Conservation (phyloP, 139 green algal genomes). For the Chara braunii region DNA sequence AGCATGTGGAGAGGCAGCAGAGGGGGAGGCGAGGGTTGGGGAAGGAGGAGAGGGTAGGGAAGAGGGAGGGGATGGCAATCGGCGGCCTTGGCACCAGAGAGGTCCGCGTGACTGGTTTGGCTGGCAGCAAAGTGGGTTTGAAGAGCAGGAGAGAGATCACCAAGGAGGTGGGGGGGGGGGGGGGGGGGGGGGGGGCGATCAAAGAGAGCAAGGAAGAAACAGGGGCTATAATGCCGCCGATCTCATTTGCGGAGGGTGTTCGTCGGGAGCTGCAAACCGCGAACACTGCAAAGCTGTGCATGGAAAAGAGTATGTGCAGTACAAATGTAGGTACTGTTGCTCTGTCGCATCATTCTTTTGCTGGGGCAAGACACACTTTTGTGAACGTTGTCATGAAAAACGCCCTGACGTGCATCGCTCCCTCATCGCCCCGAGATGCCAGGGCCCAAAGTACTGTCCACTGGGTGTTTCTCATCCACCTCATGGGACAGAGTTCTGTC, state of each 20-base stretch:
- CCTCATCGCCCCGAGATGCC: constrained; percentile 6
- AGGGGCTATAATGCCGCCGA: too few species aligned
- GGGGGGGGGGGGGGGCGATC: too few species aligned
- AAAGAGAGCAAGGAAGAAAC: too few species aligned
- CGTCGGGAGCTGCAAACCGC: background rate
- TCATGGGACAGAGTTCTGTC: constrained; percentile 37
- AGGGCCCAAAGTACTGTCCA: constrained; percentile 1
- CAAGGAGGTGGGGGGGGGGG: too few species aligned
- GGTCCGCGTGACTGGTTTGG: too few species aligned
- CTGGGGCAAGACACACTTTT: constrained; percentile 46
- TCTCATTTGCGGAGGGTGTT: constrained; percentile 13
- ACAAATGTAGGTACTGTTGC: constrained; percentile 52
- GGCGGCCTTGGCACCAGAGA: too few species aligned
- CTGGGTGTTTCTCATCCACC: constrained; percentile 28
- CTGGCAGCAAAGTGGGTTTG: too few species aligned
- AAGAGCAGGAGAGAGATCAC: too few species aligned
- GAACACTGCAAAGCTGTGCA: background rate
- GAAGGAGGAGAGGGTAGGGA: too few species aligned
- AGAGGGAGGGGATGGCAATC: too few species aligned
- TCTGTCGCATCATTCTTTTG: constrained; percentile 42
- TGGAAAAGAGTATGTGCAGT: constrained; percentile 44
- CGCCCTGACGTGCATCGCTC: constrained; percentile 15
- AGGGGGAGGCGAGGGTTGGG: too few species aligned
- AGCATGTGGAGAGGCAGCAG: constrained; percentile 31
- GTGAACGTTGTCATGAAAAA: constrained; percentile 34